Evolutionary conservation across 805 yeast genomes (phyloP).

Genomic region (Barnettozyma vustinii): DNA sequence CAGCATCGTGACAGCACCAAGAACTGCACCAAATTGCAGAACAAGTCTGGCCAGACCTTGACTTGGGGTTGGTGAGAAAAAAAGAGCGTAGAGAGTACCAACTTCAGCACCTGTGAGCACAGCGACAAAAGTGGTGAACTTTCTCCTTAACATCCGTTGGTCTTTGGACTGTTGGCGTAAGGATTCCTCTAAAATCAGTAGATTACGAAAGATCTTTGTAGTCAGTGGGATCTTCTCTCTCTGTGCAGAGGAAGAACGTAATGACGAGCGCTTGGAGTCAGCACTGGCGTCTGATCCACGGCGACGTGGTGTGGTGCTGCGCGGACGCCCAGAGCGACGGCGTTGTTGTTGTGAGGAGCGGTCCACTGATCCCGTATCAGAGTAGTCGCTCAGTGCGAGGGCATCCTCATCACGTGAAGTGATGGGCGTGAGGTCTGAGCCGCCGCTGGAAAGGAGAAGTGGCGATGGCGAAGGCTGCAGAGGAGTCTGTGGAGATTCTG

Average conservation of each 20-base stretch:
- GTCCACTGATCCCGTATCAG: slow-evolving; percentile 25
- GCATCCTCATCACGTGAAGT: slow-evolving; percentile 27
- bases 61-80: slow-evolving; percentile 34
- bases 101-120: slow-evolving; percentile 37
- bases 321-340: slow-evolving; percentile 5
- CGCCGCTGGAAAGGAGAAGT: slow-evolving; percentile 13
- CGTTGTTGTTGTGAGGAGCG: slow-evolving; percentile 7
- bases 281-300: slow-evolving; percentile 25
- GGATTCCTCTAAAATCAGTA: slow-evolving; percentile 81
- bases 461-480: slow-evolving; percentile 19
- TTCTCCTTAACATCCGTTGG: slow-evolving; percentile 55
- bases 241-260: slow-evolving; percentile 21
- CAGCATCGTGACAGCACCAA: slow-evolving; percentile 59
- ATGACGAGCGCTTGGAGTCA: slow-evolving; percentile 18
- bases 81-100: slow-evolving; percentile 34
- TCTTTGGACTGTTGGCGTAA: slow-evolving; percentile 75
- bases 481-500: not conserved
- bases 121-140: slow-evolving; percentile 35
- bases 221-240: slow-evolving; percentile 38
- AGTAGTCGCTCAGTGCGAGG: slow-evolving; percentile 24
- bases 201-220: slow-evolving; percentile 73
- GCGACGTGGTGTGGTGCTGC: slow-evolving; percentile 12
- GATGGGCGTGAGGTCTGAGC: slow-evolving; percentile 23
- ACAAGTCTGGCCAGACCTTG: slow-evolving; percentile 33
- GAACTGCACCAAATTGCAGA: slow-evolving; percentile 51